phyloP scores from a whole-genome alignment of 2,329 filamentous ascomycete genomes.

The Dothiorella sarmentorum region DNA sequence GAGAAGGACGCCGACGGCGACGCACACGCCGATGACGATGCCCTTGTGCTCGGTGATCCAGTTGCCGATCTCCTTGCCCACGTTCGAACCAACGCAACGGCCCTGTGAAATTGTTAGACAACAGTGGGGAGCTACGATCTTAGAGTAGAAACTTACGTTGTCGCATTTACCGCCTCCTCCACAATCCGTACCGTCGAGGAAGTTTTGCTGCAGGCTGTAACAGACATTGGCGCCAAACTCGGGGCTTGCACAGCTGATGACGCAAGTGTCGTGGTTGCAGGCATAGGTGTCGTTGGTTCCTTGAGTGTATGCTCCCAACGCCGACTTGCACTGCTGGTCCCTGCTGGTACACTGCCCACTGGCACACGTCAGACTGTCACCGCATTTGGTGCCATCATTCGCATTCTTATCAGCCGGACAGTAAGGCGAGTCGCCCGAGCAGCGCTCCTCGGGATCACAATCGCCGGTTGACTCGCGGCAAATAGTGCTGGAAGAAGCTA shows the following conservation, averaged over 20 bases:
- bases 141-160: constrained; percentile 51
- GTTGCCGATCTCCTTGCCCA: constrained; percentile 65
- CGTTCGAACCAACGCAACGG: constrained; percentile 66
- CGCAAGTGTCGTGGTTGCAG: constrained; percentile 68
- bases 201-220: constrained; percentile 80
- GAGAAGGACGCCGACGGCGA: constrained; percentile 68
- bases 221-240: constrained; percentile 64
- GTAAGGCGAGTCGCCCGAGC: constrained; percentile 65
- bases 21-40: constrained; percentile 76
- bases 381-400: constrained; percentile 69
- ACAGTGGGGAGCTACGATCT: not conserved
- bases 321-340: constrained; percentile 79
- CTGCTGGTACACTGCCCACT: constrained; percentile 93
- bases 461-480: constrained; percentile 75
- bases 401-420: constrained; percentile 73
- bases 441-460: constrained; percentile 84
- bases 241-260: constrained; percentile 71
- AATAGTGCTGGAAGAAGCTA: constrained; percentile 64
- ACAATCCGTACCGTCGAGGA: constrained; percentile 87
- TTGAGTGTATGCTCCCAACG: constrained; percentile 69
- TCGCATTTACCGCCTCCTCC: constrained; percentile 72
- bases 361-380: constrained; percentile 70
- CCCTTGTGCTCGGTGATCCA: constrained; percentile 77
- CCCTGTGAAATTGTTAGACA: constrained; percentile 49
- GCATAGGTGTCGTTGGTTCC: constrained; percentile 69